Percentiles rank a stretch among this genome's conserved stretches.
These are phyloP conservation scores for Epicoccum nigrum DNA, from an alignment of 2,329 filamentous ascomycete genomes.

Conservation along the genomic window DNA sequence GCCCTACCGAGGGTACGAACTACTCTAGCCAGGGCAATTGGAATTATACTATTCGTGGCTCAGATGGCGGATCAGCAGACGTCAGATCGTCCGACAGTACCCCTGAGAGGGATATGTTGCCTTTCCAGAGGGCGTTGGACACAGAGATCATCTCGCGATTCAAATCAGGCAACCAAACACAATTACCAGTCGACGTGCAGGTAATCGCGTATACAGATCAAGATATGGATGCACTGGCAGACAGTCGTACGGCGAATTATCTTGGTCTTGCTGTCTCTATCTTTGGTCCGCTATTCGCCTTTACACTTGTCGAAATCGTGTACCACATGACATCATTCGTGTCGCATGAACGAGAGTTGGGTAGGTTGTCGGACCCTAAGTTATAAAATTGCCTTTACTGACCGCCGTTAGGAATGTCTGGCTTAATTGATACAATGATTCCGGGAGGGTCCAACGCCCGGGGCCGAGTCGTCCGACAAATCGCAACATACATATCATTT, in stretches of 20 bases:
- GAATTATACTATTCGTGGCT: conserved; percentile 36
- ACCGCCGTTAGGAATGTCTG: conserved; percentile 21
- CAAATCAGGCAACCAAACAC: conserved; percentile 4
- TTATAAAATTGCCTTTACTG: neutral
- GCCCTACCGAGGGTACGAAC: conserved; percentile 39
- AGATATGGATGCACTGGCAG: conserved; percentile 19
- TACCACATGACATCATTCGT: conserved; percentile 37
- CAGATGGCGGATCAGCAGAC: conserved; percentile 14
- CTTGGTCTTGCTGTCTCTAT: conserved; percentile 22
- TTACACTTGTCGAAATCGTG: conserved; percentile 28
- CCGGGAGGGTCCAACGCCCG: conserved; percentile 28
- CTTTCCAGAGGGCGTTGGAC: conserved; percentile 33
- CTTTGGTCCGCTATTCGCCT: conserved; percentile 32
- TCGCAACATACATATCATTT: conserved; percentile 32
- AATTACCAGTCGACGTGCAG: conserved; percentile 15
- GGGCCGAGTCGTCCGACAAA: conserved; percentile 26
- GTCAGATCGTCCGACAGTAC: conserved; percentile 23
- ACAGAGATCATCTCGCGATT: conserved; percentile 52
- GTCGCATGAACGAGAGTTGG: conserved; percentile 32
- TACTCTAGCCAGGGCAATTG: conserved; percentile 23
- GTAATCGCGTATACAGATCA: conserved; percentile 24
- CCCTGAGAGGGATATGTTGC: conserved; percentile 25
- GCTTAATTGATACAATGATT: conserved; percentile 36
- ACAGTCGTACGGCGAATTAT: conserved; percentile 18
- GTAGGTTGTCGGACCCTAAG: neutral